These are phyloP conservation scores for Adansonia gregorii DNA, from an alignment of 441 rosid genomes.

Conservation along the genomic window DNA sequence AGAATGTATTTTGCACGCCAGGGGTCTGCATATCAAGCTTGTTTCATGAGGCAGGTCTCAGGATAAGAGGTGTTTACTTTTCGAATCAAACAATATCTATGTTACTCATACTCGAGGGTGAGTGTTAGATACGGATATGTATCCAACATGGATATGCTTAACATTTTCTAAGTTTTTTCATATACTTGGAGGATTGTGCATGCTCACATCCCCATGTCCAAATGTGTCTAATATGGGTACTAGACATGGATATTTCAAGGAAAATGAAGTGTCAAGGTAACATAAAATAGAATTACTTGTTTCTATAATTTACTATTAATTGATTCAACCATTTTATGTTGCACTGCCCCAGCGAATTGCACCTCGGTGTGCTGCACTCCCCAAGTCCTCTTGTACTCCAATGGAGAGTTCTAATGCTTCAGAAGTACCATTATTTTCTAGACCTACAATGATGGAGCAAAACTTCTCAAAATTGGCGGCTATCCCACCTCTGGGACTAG, in stretches of 20 bases:
- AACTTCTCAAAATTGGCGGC: slow-evolving; percentile 24
- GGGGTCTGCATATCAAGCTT: slow-evolving; percentile 62
- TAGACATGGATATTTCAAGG: too few relatives aligned
- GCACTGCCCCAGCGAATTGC: slow-evolving; percentile 3
- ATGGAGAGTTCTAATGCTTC: slow-evolving; percentile 31
- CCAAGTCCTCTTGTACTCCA: slow-evolving; percentile 32
- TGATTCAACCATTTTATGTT: slow-evolving; percentile 12
- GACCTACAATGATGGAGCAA: slow-evolving; percentile 42
- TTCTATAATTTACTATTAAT: slow-evolving; percentile 15
- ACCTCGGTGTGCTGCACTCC: not conserved
- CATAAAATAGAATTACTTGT: not conserved
- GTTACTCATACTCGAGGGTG: too few relatives aligned
- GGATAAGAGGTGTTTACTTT: slow-evolving; percentile 47
- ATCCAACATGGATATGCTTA: too few relatives aligned
- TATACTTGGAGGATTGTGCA: too few relatives aligned
- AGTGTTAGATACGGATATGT: too few relatives aligned
- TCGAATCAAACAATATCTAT: not conserved
- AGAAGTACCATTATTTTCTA: slow-evolving; percentile 52
- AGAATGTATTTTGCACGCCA: slow-evolving; percentile 68
- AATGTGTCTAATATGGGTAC: too few relatives aligned
- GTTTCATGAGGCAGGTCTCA: slow-evolving; percentile 72
- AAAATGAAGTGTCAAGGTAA: too few relatives aligned
- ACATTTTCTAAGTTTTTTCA: too few relatives aligned
- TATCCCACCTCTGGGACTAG: slow-evolving; percentile 23
- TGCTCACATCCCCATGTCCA: too few relatives aligned